Percentiles rank a stretch among this genome's conserved stretches.
These are phyloP conservation scores for Pseudoscleropodium purum DNA, from an alignment of 225 moss, liverwort and hornwort species.

Conservation along the genomic window DNA sequence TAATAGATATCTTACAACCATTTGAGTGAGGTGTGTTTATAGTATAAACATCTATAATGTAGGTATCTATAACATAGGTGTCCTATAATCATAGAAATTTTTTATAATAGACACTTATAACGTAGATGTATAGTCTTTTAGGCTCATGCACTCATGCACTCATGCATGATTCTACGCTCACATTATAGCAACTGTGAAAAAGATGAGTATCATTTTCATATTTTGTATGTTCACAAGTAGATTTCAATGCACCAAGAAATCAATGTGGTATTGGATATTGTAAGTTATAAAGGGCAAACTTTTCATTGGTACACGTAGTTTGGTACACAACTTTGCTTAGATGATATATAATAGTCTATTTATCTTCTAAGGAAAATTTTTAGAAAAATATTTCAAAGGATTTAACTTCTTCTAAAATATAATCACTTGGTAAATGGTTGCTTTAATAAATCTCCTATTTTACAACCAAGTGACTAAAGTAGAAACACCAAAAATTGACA, in stretches of 20 bases:
- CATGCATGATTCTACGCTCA: too few relatives aligned
- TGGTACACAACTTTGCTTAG: too few relatives aligned
- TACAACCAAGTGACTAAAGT: not conserved
- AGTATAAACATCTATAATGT: too few relatives aligned
- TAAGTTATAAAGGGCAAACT: not conserved
- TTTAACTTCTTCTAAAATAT: not conserved
- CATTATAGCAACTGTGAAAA: too few relatives aligned
- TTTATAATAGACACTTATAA: too few relatives aligned
- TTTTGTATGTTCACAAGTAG: not conserved
- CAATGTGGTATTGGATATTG: too few relatives aligned
- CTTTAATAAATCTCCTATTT: not conserved
- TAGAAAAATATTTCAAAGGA: not conserved
- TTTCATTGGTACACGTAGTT: not conserved
- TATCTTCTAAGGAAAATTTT: not conserved
- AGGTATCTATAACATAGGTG: too few relatives aligned
- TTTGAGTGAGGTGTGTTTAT: too few relatives aligned
- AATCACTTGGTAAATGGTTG: not conserved
- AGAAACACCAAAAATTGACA: not conserved
- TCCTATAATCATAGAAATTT: too few relatives aligned
- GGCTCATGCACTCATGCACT: too few relatives aligned
- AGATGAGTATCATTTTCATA: fast-evolving
- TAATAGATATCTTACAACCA: too few relatives aligned
- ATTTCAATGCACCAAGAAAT: not conserved
- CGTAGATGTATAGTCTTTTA: too few relatives aligned
- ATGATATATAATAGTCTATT: not conserved